Base-by-base conservation (phyloP, 78 protist genomes). In the Isochrysis galbana region DNA sequence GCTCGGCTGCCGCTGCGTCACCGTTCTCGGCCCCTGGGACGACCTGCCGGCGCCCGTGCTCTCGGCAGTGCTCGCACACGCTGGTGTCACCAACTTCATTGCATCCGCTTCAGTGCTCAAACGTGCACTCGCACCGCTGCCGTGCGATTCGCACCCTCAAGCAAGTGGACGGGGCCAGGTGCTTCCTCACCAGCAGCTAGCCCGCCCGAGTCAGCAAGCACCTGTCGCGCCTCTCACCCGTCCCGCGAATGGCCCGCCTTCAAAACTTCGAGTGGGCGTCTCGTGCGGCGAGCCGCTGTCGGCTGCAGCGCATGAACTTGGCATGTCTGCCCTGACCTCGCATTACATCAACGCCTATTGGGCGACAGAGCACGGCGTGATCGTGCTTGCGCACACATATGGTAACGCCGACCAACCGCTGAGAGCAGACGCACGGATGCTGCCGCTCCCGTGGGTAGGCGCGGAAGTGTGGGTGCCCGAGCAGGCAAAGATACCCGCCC, bases 271-370 rank as follows among this genome's bases (percentile, higher is more conserved):
- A 36, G 82, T 72, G 39, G 82, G 44, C 41, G 82, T 17, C 21
- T 72, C 82, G 82, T 72, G 82, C 82, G 82, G 42, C 36, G 82
- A 72, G 82, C 82, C 82, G 82, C 82, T 72, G 32, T 17, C 21
- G 32, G 32, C 82, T n/a, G 11, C 82, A 1, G 36, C 17, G 2
- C 82, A 72, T 19, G 32, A 34, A 22, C 44, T 34, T 7, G 82
- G 44, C 32, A 29, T 34, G 82, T 7, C 5, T 19, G 1, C 42
- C 17, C 44, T 72, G 25, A 5, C 44, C 82, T 34, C 44, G 41
- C 17, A 72, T 17, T 72, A 72, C 82, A 34, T 72, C 42, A 72
- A 72, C 42, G 3, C 82, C 39, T 72, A 72, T 17, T 72, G 82
- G 82, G 82, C 82, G 41, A 72, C 44, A 3, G 82, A 72, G 82